These are phyloP conservation scores for Talaromyces proteolyticus DNA, from an alignment of 495 filamentous ascomycete genomes.

Conservation along the genomic window DNA sequence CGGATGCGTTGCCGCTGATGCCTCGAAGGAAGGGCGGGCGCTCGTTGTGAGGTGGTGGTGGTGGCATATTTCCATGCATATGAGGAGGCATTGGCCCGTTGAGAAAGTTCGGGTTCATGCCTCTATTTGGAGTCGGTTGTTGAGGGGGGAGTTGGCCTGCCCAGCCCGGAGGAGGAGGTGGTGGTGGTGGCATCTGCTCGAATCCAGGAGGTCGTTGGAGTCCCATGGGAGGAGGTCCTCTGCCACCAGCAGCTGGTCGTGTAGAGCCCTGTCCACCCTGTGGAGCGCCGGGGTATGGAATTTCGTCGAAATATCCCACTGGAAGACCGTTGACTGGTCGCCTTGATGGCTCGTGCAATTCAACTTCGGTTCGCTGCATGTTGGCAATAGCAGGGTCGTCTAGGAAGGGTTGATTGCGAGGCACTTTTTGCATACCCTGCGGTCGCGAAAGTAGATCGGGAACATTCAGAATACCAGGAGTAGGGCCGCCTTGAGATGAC, in stretches of 20 bases:
- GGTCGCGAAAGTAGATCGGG: conserved; percentile 41
- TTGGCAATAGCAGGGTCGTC: conserved; percentile 44
- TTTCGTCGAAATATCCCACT: conserved; percentile 42
- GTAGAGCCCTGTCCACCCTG: conserved; percentile 31
- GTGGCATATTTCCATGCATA: conserved; percentile 23
- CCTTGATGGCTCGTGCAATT: conserved; percentile 25
- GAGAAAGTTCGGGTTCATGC: conserved; percentile 36
- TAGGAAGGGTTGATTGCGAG: conserved; percentile 36
- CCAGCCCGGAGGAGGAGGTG: conserved; percentile 38
- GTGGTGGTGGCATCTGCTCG: conserved; percentile 38
- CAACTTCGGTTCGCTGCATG: conserved; percentile 38
- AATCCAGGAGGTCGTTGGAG: conserved; percentile 45
- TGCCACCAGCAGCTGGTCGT: conserved; percentile 30
- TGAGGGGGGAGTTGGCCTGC: conserved; percentile 24
- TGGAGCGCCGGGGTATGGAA: conserved; percentile 20
- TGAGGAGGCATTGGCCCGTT: conserved; percentile 41
- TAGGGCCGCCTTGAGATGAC: conserved; percentile 18
- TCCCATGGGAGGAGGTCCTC: conserved; percentile 25
- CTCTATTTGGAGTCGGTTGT: conserved; percentile 31
- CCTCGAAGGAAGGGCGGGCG: conserved; percentile 37
- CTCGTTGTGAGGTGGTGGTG: conserved; percentile 25
- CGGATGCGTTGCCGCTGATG: too few species aligned
- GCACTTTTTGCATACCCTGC: conserved; percentile 31
- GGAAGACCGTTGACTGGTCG: conserved; percentile 33
- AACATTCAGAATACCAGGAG: conserved; percentile 35